phyloP scores from a whole-genome alignment of 2,329 filamentous ascomycete genomes.

The Xylariales sp. region DNA sequence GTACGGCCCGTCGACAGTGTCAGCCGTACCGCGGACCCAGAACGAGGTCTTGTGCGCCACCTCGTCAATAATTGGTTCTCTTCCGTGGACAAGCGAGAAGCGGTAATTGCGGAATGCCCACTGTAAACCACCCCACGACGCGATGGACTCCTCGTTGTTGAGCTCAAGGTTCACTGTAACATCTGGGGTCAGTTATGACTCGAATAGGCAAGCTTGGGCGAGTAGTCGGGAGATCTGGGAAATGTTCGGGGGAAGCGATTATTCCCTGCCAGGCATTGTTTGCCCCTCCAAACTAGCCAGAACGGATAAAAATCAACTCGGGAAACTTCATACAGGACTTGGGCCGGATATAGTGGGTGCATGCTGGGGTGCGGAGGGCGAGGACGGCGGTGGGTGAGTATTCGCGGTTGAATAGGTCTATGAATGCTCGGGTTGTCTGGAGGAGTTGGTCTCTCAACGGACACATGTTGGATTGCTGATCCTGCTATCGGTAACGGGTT shows the following conservation, averaged over 20 bases:
- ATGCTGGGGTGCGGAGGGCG: not conserved
- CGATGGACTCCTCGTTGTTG: not conserved
- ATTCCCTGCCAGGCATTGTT: too few relatives aligned
- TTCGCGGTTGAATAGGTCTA: not conserved
- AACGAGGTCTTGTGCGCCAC: not conserved
- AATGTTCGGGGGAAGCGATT: too few relatives aligned
- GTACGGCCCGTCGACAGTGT: conserved; percentile 3
- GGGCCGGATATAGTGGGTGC: not conserved
- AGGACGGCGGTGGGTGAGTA: not conserved
- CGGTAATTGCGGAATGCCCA: not conserved
- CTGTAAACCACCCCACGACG: not conserved
- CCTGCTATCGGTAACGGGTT: not conserved
- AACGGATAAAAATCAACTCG: too few relatives aligned
- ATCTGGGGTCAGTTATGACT: too few relatives aligned
- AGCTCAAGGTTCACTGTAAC: too few relatives aligned
- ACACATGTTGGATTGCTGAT: not conserved
- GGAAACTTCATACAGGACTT: not conserved
- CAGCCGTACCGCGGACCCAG: not conserved
- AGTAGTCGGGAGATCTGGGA: too few relatives aligned
- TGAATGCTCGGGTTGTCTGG: not conserved
- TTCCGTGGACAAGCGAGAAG: not conserved
- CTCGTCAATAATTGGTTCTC: not conserved
- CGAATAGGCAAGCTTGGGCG: too few relatives aligned
- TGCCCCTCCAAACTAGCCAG: too few relatives aligned
- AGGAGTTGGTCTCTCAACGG: not conserved